These are phyloP conservation scores for Pulveroboletus sp. DNA, from an alignment of 768 basidiomycete genomes.

Conservation along the genomic window DNA sequence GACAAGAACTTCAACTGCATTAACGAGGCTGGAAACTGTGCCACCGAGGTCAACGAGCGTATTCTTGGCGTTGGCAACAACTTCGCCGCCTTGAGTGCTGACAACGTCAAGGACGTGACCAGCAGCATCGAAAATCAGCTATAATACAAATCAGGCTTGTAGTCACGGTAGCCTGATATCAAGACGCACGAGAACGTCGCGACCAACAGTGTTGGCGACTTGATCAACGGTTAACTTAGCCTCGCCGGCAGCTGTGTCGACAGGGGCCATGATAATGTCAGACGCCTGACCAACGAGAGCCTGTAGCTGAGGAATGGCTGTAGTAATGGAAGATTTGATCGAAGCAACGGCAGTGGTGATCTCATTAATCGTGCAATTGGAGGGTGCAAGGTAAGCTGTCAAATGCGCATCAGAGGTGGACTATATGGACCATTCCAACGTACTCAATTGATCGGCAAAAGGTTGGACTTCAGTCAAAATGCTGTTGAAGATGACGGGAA, in stretches of 20 bases:
- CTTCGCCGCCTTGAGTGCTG: background rate
- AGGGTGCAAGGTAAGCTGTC: conserved; percentile 21
- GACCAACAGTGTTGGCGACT: conserved; percentile 23
- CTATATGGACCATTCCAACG: conserved; percentile 4
- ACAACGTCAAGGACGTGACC: conserved; percentile 20
- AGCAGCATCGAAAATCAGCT: conserved; percentile 29
- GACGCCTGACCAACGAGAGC: conserved; percentile 22
- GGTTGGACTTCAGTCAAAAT: conserved; percentile 14
- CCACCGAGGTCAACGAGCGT: conserved; percentile 12
- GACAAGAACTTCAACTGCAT: conserved; percentile 12
- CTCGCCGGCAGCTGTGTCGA: conserved; percentile 4
- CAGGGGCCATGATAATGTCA: conserved; percentile 23
- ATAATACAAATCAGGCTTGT: background rate
- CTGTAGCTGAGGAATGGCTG: conserved; percentile 22
- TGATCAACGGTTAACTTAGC: conserved; percentile 24
- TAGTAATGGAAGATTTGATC: conserved; percentile 22
- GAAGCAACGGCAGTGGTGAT: conserved; percentile 19
- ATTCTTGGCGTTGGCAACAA: background rate
- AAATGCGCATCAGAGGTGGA: background rate
- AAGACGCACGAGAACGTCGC: conserved; percentile 19
- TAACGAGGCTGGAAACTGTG: conserved; percentile 20
- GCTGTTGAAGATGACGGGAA: conserved; percentile 28
- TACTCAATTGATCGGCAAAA: conserved; percentile 23
- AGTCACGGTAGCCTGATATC: background rate
- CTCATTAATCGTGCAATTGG: conserved; percentile 21